phyloP scores from a whole-genome alignment of 352 stramenopile species.

The Phytophthora pluvialis region DNA sequence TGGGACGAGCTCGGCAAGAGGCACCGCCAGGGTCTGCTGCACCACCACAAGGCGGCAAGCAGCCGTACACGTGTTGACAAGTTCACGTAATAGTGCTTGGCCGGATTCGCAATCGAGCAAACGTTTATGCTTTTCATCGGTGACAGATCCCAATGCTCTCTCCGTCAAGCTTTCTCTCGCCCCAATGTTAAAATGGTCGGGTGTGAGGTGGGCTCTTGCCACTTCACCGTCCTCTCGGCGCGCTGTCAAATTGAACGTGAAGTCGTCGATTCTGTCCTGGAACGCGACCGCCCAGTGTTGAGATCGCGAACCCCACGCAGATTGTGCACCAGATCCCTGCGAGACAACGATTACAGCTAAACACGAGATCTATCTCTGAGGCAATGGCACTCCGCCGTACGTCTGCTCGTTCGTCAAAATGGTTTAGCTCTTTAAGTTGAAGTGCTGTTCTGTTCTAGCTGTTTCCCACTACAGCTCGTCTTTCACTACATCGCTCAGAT shows the following conservation, averaged over 20 bases:
- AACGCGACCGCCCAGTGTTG: constrained; percentile 32
- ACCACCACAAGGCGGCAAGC: constrained; percentile 15
- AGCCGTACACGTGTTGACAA: constrained; percentile 13
- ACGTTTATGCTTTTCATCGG: constrained; percentile 4
- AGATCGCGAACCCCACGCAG: constrained; percentile 15
- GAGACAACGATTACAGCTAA: too few relatives aligned
- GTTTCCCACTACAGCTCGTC: constrained; percentile 28
- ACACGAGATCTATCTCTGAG: neutral
- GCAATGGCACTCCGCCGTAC: neutral
- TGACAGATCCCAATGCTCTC: neutral
- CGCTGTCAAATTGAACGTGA: constrained; percentile 31
- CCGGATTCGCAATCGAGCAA: constrained; percentile 21
- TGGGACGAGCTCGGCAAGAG: neutral
- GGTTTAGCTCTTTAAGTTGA: constrained; percentile 4
- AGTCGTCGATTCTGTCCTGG: constrained; percentile 42
- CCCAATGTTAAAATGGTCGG: constrained; percentile 49
- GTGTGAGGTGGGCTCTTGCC: constrained; percentile 38
- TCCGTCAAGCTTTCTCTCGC: constrained; percentile 22
- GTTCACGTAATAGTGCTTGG: constrained; percentile 26
- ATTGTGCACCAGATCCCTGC: constrained; percentile 24
- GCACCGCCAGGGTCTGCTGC: neutral
- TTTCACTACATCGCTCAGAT: constrained; percentile 32
- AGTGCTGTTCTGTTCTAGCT: neutral
- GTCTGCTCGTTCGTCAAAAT: neutral
- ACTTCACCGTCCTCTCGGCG: constrained; percentile 26